These are phyloP conservation scores for Combretum micranthum DNA, from an alignment of 345 rosid species.

Conservation along the genomic window DNA sequence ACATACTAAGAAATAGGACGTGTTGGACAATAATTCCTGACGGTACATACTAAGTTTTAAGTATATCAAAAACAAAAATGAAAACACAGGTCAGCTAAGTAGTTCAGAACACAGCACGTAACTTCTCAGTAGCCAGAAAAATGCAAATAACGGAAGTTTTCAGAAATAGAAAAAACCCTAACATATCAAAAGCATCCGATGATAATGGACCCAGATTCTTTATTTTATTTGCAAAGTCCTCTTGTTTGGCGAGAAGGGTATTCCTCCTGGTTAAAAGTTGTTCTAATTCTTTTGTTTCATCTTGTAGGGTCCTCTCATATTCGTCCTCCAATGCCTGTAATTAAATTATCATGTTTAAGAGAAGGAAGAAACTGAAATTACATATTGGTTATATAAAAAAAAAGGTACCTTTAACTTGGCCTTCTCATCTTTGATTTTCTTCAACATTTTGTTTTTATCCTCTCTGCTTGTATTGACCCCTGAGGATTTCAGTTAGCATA, in stretches of 20 bases:
- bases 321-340: slow-evolving; percentile 70
- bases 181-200: slow-evolving; percentile 90
- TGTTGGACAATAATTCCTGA: too few species aligned
- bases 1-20: too few species aligned
- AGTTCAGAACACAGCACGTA: too few species aligned
- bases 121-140: too few species aligned
- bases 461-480: slow-evolving; percentile 59
- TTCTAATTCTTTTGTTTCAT: slow-evolving; percentile 72
- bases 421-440: slow-evolving; percentile 62
- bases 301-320: slow-evolving; percentile 65
- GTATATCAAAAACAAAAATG: too few species aligned
- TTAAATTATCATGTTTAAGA: slow-evolving; percentile 17
- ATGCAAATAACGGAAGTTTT: slow-evolving; percentile 9
- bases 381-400: not conserved
- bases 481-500: slow-evolving; percentile 22
- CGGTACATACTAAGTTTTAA: too few species aligned
- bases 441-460: slow-evolving; percentile 50
- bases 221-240: slow-evolving; percentile 80
- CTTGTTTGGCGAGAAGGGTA: slow-evolving; percentile 70
- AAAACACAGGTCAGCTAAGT: too few species aligned
- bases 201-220: slow-evolving; percentile 87
- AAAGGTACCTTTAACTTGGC: slow-evolving; percentile 54
- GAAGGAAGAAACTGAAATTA: slow-evolving; percentile 5
- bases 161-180: slow-evolving; percentile 15
- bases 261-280: slow-evolving; percentile 65